These are phyloP conservation scores for Cadophora malorum DNA, from an alignment of 2,329 filamentous ascomycete species.

Conservation along the genomic window DNA sequence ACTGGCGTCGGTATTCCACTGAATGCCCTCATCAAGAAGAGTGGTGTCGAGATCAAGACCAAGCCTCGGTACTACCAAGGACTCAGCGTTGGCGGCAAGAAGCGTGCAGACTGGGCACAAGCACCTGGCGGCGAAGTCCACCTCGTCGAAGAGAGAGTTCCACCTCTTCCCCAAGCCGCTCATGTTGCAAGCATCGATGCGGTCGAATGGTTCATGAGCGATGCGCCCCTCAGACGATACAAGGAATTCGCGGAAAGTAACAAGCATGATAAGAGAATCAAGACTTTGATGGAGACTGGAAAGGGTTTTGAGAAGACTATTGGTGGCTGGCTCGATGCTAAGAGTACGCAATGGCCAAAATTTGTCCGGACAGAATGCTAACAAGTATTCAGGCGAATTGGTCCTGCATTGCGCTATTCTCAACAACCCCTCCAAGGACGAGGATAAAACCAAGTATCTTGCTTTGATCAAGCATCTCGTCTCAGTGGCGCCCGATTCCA, in stretches of 20 bases:
- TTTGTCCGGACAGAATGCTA: conserved; percentile 23
- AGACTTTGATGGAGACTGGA: conserved; percentile 62
- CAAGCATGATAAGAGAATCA: conserved; percentile 65
- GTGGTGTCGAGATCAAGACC: conserved; percentile 65
- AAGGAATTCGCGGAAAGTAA: conserved; percentile 69
- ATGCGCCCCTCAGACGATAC: conserved; percentile 72
- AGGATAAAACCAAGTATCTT: conserved; percentile 48
- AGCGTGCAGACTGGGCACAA: conserved; percentile 76
- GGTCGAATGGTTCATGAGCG: conserved; percentile 79
- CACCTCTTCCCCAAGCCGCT: conserved; percentile 68
- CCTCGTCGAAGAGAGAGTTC: conserved; percentile 52
- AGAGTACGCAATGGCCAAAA: conserved; percentile 55
- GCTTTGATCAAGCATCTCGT: conserved; percentile 71
- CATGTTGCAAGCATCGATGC: conserved; percentile 64
- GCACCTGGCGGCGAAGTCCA: conserved; percentile 61
- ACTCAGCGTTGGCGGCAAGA: conserved; percentile 76
- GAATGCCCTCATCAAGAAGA: conserved; percentile 68
- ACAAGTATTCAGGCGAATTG: conserved; percentile 57
- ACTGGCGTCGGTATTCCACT: conserved; percentile 74
- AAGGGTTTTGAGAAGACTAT: conserved; percentile 70
- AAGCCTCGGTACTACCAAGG: conserved; percentile 80
- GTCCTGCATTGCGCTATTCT: conserved; percentile 71
- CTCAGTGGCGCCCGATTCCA: conserved; percentile 61
- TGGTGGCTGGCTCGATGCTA: conserved; percentile 64
- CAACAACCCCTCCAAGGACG: conserved; percentile 43